Evolutionary conservation across 164 flowering plant species (phyloP), one percentile per base, ranked within the genome.

Genomic region (Vitis labrusca): DNA sequence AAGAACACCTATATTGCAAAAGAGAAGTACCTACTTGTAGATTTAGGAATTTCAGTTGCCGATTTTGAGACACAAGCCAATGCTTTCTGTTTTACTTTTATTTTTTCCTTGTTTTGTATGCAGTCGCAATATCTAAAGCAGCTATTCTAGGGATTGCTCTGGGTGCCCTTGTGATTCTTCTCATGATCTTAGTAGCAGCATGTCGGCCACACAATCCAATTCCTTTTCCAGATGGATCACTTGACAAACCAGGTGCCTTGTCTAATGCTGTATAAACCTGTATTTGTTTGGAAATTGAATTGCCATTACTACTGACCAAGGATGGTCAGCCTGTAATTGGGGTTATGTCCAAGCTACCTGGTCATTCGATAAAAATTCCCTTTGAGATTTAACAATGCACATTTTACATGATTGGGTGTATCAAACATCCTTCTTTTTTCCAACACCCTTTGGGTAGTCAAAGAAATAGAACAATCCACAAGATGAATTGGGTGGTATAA

Each of bases 51-150:
- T 37, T 37, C 19, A 15, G 17, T 3, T 58, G 10, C 6, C 0
- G 23, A 16, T 16, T 32, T 12, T 62, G 50, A 14, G 52, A 61
- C 44, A 27, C 59, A 32, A 50, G 29, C 49, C 4, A 10, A 65
- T 19, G 52, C 12, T 27, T 17, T 5, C 44, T 6, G 17, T 57
- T 50, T 50, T 50, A 12, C 15, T 53, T 14, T 49, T 9, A n/a
- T 13, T 32, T 23, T 8, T 47, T 50, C 54, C 62, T 23, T 23
- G 17, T 30, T 67, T 3, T 65, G 13, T 70, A 32, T 87, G 85
- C 96, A 93, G 99, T 82, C 32, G 51, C 88, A n/a, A 82, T 93
- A n/a, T 88, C 98, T 53, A 95, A 90, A 84, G 94, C 93, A 57
- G 97, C 97, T 9, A 93, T 95, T 51, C 76, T 93, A 16, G 99